Base-by-base conservation (phyloP, 2,329 filamentous ascomycete species). In the Pseudocercospora vitis region DNA sequence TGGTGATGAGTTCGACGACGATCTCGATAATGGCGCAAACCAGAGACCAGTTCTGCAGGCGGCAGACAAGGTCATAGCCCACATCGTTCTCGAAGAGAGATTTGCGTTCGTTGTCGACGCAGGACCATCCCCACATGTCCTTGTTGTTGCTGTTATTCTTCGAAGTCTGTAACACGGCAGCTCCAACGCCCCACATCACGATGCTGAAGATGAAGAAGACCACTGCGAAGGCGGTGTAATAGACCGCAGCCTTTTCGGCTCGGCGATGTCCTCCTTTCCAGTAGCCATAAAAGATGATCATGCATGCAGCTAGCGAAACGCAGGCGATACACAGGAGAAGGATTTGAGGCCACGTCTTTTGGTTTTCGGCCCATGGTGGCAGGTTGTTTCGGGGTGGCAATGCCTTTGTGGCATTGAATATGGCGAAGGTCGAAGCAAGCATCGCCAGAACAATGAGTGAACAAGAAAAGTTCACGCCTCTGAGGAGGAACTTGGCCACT, bases 111-210 rank as follows among this genome's bases (percentile, higher is more conserved):
- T 96, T 97, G 66, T 95, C 82, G 53, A 91, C 87, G 72, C 94
- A 99, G n/a, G 90, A 84, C 94, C 94, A 99, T 55, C 92, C 91
- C 94, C 94, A 99, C 73, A 99, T 83, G 72, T 99, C 94, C 73
- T 96, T 84, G 67, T 88, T 88, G 60, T 83, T 76, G 68, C 83
- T 83, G 68, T 81, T 88, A 65, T 84, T 81, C 70, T 86, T 88
- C 53, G 84, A 84, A 65, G 87, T 82, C 70, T 97, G 91, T 65
- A 96, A 82, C 52, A 96, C 75, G 54, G 86, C 89, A 32, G 91
- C 91, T 26, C 89, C 91, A 28, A 94, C 78, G 50, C 86, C 85
- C 94, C 94, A 99, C 79, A 99, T 89, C 67, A 95, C 75, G 71
- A 95, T 87, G 70, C 88, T 94, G 73, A 95, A 86, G 69, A 94